These are phyloP conservation scores for Parasitella parasitica DNA, from an alignment of 371 early-diverging fungal genomes.

Conservation along the genomic window DNA sequence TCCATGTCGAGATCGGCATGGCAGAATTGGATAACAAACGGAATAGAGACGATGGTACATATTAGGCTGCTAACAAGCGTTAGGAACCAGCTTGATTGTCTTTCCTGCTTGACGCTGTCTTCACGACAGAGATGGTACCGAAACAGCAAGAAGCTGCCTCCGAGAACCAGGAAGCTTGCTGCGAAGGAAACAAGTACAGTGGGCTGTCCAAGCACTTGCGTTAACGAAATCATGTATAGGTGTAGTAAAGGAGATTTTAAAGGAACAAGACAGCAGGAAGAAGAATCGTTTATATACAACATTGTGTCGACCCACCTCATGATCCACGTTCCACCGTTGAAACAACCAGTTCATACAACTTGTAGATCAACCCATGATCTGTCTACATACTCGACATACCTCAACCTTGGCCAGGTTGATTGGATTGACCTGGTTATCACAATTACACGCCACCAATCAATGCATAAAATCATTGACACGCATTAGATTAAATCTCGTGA, in stretches of 20 bases:
- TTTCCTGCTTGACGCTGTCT: neutral
- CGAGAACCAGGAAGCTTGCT: constrained; percentile 3
- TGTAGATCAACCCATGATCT: neutral
- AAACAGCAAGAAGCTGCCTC: constrained; percentile 1
- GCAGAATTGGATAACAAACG: constrained; percentile 18
- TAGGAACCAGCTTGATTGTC: constrained; percentile 20
- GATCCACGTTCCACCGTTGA: no score
- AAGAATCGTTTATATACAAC: no score
- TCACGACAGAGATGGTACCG: neutral
- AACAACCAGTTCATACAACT: neutral
- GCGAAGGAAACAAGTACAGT: neutral
- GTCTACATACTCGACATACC: neutral
- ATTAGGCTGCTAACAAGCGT: constrained; percentile 17
- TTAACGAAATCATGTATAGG: neutral
- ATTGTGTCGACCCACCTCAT: no score
- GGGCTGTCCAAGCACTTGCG: constrained; percentile 8
- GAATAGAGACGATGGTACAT: constrained; percentile 16
- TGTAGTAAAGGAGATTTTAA: neutral
- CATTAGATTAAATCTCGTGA: no score
- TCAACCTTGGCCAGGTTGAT: neutral
- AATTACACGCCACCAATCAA: neutral
- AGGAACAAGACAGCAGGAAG: no score
- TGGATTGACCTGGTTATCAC: neutral
- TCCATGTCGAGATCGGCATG: constrained; percentile 8
- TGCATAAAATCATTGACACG: neutral